Base-by-base conservation (phyloP, 768 basidiomycete genomes). In the Boletus tylopilopsis region DNA sequence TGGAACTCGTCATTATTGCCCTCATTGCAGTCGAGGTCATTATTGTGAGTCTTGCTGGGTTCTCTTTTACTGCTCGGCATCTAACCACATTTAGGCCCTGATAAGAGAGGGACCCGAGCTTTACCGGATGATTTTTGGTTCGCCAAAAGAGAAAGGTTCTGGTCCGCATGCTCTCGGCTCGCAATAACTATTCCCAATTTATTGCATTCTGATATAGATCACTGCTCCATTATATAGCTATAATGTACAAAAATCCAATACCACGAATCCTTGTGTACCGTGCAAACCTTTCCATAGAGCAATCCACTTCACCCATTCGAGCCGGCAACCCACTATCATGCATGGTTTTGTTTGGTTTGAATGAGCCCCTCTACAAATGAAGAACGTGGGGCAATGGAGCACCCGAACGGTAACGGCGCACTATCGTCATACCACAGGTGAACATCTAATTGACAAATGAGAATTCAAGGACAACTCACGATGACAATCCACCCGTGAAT, bases 1-100 rank as follows among this genome's bases (percentile, higher is more conserved):
- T 98, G 88, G 95, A 98, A 69, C 74, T 95, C 5, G 88, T 97
- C 54, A 97, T 97, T 64, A 98, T 97, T 56, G 77, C 81, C 2
- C 84, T 98, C 42, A 96, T 97, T 61, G 90, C 94, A 0, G 91
- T 96, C 11, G 93, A 95, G 67, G 92, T 94, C n/a, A 75, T 92
- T 59, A 87, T 96, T 42, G 93, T 94, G 60, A 64, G 84, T 72
- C 29, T 24, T 38, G 7, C 18, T 16, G 30, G 1, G 5, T 5
- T 36, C 21, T 18, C 2, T 3, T 41, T 24, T 7, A 15, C 19
- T 7, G 16, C 19, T 30, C 23, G 49, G 39, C 49, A 27, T 41
- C n/a, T 50, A 42, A 39, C 21, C 15, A 27, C 13, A 42, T 45
- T 21, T 45, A 89, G 85, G 85, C 84, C 13, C 73, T 90, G 35